These are phyloP conservation scores for Tolypocladium guangdongense DNA, from an alignment of 2,329 filamentous ascomycete species.

Conservation along the genomic window DNA sequence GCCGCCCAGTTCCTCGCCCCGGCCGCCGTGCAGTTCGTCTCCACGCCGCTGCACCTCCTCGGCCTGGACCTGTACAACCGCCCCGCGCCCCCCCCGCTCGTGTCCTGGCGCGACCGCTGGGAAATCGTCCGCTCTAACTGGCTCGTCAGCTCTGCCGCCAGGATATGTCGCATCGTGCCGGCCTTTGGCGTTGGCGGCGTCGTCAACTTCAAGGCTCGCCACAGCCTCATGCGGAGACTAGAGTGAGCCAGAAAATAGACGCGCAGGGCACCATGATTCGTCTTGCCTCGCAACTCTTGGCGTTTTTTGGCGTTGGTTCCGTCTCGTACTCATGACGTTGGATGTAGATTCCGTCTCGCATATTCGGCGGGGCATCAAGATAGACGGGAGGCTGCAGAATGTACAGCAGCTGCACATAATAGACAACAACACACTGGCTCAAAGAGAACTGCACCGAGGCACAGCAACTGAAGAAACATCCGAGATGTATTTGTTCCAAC, in stretches of 20 bases:
- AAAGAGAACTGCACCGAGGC: background rate
- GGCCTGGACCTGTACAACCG: slow-evolving; percentile 83
- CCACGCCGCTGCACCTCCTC: slow-evolving; percentile 74
- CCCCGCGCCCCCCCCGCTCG: slow-evolving; percentile 21
- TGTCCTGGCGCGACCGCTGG: slow-evolving; percentile 49
- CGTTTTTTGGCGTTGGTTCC: background rate
- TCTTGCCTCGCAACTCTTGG: background rate
- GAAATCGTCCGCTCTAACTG: slow-evolving; percentile 63
- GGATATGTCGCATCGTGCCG: slow-evolving; percentile 77
- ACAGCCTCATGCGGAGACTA: slow-evolving; percentile 52
- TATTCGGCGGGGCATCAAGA: background rate
- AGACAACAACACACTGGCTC: background rate
- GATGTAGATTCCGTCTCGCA: background rate
- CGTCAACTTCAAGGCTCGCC: slow-evolving; percentile 65
- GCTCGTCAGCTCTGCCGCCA: slow-evolving; percentile 58
- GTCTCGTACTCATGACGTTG: background rate
- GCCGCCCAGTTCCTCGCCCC: slow-evolving; percentile 73
- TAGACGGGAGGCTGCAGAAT: background rate
- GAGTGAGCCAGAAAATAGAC: slow-evolving; percentile 14
- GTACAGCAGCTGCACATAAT: background rate
- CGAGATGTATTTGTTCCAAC: background rate
- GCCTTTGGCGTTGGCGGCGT: slow-evolving; percentile 85
- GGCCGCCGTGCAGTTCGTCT: slow-evolving; percentile 65
- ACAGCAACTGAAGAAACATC: background rate
- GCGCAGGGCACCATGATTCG: background rate